A percentile compares a stretch with the other conserved stretches of the same genome.
Conservation (phyloP, 2,329 filamentous ascomycete species). For the Colletotrichum caudatum region DNA sequence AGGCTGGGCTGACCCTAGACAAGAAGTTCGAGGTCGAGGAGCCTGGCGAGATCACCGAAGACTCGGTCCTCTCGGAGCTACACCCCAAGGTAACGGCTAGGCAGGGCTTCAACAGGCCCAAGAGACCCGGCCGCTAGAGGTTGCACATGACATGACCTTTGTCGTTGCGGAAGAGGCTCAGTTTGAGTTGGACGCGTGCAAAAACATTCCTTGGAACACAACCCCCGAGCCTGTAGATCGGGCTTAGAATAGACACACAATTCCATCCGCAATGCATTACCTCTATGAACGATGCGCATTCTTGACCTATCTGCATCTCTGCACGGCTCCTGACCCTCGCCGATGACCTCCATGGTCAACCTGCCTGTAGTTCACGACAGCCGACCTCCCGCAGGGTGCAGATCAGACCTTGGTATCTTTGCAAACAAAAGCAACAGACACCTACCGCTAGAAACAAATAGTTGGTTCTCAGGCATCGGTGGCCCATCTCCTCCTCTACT, state of each 20-base stretch:
- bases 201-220: not conserved
- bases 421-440: conserved; percentile 7
- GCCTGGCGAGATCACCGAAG: conserved; percentile 77
- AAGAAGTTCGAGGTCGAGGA: conserved; percentile 79
- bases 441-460: not conserved
- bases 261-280: conserved; percentile 27
- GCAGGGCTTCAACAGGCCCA: conserved; percentile 80
- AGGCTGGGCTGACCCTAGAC: conserved; percentile 74
- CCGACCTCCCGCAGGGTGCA: not conserved
- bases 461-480: not conserved
- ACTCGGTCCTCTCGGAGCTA: conserved; percentile 73
- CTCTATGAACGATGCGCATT: conserved; percentile 3
- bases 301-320: conserved; percentile 18
- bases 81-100: conserved; percentile 75
- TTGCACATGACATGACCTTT: not conserved
- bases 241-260: conserved; percentile 30
- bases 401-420: conserved; percentile 20
- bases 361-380: not conserved
- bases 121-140: conserved; percentile 76
- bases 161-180: not conserved
- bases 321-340: not conserved
- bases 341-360: not conserved
- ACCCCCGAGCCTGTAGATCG: conserved; percentile 27
- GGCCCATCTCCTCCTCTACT: conserved; percentile 56
- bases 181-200: not conserved